phyloP scores from a whole-genome alignment of 1,139 yeast species.

The Taphrina wiesneri region DNA sequence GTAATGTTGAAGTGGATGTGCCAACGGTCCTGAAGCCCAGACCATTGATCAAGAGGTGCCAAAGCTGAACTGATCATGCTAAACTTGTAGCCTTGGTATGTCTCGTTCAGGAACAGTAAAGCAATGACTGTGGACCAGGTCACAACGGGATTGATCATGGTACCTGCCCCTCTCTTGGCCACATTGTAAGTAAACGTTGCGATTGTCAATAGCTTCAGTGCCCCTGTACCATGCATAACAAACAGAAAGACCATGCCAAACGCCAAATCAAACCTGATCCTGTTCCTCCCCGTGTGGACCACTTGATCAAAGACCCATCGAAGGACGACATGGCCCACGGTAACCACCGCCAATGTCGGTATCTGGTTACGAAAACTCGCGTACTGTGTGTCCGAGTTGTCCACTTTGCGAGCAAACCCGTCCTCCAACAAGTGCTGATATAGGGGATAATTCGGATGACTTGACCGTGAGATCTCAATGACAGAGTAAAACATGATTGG shows the following conservation, averaged over 20 bases:
- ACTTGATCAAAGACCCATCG: constrained; percentile 48
- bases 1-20: constrained; percentile 94
- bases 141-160: constrained; percentile 39
- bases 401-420: constrained; percentile 53
- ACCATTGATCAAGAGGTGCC: constrained; percentile 45
- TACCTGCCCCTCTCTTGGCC: constrained; percentile 49
- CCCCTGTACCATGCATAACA: constrained; percentile 77
- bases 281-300: constrained; percentile 45
- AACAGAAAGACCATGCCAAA: constrained; percentile 72
- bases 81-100: constrained; percentile 57
- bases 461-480: constrained; percentile 25
- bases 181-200: constrained; percentile 58
- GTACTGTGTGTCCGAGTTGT: constrained; percentile 88
- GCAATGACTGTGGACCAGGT: constrained; percentile 80
- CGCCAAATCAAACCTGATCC: constrained; percentile 61
- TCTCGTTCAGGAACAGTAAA: constrained; percentile 75
- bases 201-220: constrained; percentile 62
- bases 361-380: constrained; percentile 82
- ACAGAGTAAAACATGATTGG: constrained; percentile 32
- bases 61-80: constrained; percentile 49
- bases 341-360: constrained; percentile 58
- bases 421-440: constrained; percentile 72
- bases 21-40: constrained; percentile 85
- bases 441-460: constrained; percentile 68
- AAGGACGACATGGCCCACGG: constrained; percentile 56